A percentile compares a stretch with the other conserved stretches of the same genome.
Evolutionary conservation across 768 basidiomycete genomes (phyloP).

Genomic region (Lactifluus subvellereus): DNA sequence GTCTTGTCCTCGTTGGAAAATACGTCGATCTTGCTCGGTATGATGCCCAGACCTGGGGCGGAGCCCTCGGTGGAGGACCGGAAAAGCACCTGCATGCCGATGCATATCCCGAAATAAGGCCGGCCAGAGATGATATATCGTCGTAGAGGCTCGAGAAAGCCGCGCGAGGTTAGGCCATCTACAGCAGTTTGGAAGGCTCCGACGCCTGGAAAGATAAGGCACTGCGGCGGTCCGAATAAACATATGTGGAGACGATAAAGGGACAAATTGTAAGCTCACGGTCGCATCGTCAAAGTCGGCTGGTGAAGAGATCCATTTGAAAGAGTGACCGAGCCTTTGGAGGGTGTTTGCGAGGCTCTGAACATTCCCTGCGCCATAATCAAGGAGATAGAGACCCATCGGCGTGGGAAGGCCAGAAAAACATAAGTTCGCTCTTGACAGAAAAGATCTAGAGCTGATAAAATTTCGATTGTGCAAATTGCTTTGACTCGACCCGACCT

Average conservation of each 20-base stretch:
- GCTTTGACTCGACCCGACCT: not conserved
- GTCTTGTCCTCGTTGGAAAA: slow-evolving; percentile 73
- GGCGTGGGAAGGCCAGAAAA: slow-evolving; percentile 8
- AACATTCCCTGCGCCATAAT: slow-evolving; percentile 95
- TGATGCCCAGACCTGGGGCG: slow-evolving; percentile 69
- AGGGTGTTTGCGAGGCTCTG: slow-evolving; percentile 92
- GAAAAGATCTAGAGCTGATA: not conserved
- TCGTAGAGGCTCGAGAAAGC: slow-evolving; percentile 73
- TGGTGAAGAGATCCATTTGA: slow-evolving; percentile 80
- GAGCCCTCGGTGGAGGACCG: slow-evolving; percentile 71
- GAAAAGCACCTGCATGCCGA: slow-evolving; percentile 97
- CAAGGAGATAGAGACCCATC: slow-evolving; percentile 79
- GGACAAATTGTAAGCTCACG: slow-evolving; percentile 48
- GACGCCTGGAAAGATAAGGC: slow-evolving; percentile 94
- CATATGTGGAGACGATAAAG: slow-evolving; percentile 16
- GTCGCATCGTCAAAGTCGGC: slow-evolving; percentile 84
- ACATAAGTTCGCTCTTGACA: not conserved
- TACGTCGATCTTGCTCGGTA: slow-evolving; percentile 72
- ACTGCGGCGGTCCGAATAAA: slow-evolving; percentile 42
- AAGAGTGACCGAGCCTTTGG: slow-evolving; percentile 73
- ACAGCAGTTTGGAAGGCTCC: slow-evolving; percentile 91
- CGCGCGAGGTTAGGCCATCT: slow-evolving; percentile 61
- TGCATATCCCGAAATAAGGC: slow-evolving; percentile 97
- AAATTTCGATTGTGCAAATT: not conserved
- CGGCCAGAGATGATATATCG: slow-evolving; percentile 79